Evolutionary conservation across 805 yeast genomes (phyloP).

Genomic region (Pichia manshurica): DNA sequence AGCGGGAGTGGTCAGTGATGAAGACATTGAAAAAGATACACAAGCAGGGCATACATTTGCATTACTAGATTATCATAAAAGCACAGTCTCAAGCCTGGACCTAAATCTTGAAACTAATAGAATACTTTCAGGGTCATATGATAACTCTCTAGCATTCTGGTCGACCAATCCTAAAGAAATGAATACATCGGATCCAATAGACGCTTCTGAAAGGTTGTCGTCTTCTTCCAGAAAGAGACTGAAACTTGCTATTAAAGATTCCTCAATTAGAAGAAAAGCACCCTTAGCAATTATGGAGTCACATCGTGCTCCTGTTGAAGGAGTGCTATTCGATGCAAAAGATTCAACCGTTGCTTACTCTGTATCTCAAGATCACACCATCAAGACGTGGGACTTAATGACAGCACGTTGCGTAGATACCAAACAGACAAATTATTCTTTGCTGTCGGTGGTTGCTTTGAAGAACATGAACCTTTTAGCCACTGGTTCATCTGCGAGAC

Average conservation of each 20-base stretch:
- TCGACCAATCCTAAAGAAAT: conserved; percentile 80
- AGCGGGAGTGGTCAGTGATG: conserved; percentile 41
- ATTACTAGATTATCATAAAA: conserved; percentile 83
- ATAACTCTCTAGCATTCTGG: conserved; percentile 80
- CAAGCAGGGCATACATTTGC: conserved; percentile 69
- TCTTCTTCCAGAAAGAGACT: conserved; percentile 87
- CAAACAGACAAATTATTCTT: conserved; percentile 76
- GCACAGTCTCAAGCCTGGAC: conserved; percentile 74
- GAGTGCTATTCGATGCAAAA: conserved; percentile 61
- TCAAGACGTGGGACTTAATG: conserved; percentile 93
- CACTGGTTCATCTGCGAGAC: conserved; percentile 97
- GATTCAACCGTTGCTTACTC: conserved; percentile 87
- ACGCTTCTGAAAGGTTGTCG: conserved; percentile 39
- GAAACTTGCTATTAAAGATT: conserved; percentile 70
- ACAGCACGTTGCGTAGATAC: conserved; percentile 84
- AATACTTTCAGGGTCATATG: conserved; percentile 81
- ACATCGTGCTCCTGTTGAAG: conserved; percentile 85
- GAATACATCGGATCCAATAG: conserved; percentile 48
- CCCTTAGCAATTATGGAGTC: conserved; percentile 76
- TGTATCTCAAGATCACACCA: conserved; percentile 91
- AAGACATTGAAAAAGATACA: conserved; percentile 39
- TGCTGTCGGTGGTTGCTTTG: conserved; percentile 68
- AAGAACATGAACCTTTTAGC: conserved; percentile 67
- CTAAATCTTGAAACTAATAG: conserved; percentile 48
- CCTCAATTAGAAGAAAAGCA: conserved; percentile 71